A percentile compares a stretch with the other conserved stretches of the same genome.
These are phyloP conservation scores for Phytophthora pseudosyringae DNA, from an alignment of 352 stramenopile species.

Conservation along the genomic window DNA sequence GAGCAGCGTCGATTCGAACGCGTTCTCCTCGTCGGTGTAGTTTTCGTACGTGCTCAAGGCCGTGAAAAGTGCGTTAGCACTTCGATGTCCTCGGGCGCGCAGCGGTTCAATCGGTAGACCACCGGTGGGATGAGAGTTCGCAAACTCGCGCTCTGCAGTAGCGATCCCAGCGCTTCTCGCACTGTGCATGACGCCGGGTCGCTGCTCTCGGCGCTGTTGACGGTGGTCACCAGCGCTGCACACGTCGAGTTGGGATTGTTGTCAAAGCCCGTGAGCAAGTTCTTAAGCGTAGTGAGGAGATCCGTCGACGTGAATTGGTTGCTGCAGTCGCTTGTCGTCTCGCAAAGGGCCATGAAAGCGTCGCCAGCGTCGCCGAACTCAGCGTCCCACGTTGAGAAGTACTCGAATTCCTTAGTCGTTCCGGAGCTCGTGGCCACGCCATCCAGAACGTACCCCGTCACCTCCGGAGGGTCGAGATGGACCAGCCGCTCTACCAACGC, in stretches of 20 bases:
- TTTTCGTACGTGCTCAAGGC: constrained; percentile 1
- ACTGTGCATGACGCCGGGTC: constrained; percentile 33
- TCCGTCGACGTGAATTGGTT: constrained; percentile 18
- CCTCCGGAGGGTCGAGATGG: constrained; percentile 41
- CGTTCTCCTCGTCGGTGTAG: constrained; percentile 16
- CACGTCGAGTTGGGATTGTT: constrained; percentile 37
- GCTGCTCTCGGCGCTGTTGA: constrained; percentile 8
- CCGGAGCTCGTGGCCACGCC: constrained; percentile 48
- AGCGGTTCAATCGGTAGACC: constrained; percentile 46
- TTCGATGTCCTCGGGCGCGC: constrained; percentile 27
- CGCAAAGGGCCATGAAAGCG: constrained; percentile 35
- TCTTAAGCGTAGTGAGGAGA: constrained; percentile 23
- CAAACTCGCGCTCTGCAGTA: constrained; percentile 26
- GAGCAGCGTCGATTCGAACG: constrained; percentile 40
- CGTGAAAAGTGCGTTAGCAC: constrained; percentile 38
- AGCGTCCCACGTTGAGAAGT: constrained; percentile 45
- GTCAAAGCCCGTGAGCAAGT: constrained; percentile 33
- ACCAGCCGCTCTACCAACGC: constrained; percentile 55
- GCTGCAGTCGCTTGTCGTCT: constrained; percentile 22
- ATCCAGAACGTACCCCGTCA: constrained; percentile 61
- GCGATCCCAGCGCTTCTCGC: constrained; percentile 29
- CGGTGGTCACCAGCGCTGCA: constrained; percentile 12
- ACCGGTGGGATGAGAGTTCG: constrained; percentile 47
- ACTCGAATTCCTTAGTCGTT: constrained; percentile 30
- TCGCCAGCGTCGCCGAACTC: constrained; percentile 48